Conservation (phyloP, 495 filamentous ascomycete genomes). For the Paragyromitra xinjiangensis region DNA sequence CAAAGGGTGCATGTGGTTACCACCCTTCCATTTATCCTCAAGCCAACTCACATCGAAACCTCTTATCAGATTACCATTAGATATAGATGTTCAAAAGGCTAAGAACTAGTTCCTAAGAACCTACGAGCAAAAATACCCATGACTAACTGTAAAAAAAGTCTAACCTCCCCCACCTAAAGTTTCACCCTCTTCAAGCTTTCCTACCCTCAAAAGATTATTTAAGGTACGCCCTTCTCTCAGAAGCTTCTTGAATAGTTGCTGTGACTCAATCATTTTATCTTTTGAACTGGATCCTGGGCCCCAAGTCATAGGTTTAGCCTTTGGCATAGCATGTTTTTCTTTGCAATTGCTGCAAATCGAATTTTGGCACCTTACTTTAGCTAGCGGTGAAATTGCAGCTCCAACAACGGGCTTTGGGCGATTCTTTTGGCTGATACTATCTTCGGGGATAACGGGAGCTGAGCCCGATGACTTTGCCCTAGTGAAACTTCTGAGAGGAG, state of each 20-base stretch:
- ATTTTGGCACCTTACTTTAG: background rate
- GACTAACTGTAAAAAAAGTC: background rate
- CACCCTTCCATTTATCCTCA: no score
- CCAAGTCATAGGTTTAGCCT: background rate
- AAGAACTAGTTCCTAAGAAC: background rate
- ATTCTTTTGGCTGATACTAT: background rate
- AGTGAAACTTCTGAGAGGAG: background rate
- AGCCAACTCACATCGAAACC: background rate
- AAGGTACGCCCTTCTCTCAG: background rate
- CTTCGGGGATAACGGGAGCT: background rate
- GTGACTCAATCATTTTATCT: background rate
- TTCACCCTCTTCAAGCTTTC: background rate
- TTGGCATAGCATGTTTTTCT: background rate
- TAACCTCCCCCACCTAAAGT: background rate
- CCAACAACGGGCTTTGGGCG: background rate
- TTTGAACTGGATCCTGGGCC: conserved; percentile 3
- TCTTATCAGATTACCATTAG: background rate
- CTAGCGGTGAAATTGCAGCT: no score
- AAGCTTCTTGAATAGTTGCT: background rate
- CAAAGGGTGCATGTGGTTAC: no score
- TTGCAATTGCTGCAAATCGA: background rate
- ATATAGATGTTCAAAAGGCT: background rate
- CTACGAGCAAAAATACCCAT: background rate
- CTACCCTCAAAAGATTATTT: background rate
- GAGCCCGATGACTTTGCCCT: background rate